Percentiles rank a stretch among this genome's conserved stretches.
phyloP scores from a whole-genome alignment of 108 stramenopile species.

The Nannochloropsis granulata region DNA sequence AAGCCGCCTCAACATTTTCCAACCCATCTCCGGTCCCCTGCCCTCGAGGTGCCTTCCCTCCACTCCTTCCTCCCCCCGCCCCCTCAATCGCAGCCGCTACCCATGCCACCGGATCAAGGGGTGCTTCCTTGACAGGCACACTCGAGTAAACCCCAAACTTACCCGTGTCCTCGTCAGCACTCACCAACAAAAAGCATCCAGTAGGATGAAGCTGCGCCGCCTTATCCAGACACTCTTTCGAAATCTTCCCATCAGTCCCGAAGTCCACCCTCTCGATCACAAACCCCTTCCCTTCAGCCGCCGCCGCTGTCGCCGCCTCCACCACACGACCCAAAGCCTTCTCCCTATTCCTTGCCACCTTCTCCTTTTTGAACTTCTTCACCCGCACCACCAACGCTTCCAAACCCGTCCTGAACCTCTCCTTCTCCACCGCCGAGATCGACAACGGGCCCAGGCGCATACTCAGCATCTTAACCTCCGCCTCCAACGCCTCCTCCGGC shows the following conservation, averaged over 20 bases:
- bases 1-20: background rate
- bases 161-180: conserved; percentile 52
- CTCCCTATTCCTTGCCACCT: conserved; percentile 38
- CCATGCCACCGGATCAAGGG: conserved; percentile 77
- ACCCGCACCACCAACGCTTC: conserved; percentile 56
- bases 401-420: conserved; percentile 49
- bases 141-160: conserved; percentile 54
- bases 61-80: conserved; percentile 63
- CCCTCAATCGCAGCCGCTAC: conserved; percentile 55
- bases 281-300: conserved; percentile 42
- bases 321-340: background rate
- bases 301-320: conserved; percentile 27
- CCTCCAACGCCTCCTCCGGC: background rate
- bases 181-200: conserved; percentile 59
- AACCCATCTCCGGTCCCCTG: background rate
- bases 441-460: conserved; percentile 42
- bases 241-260: conserved; percentile 74
- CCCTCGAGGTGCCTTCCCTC: conserved; percentile 49
- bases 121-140: conserved; percentile 52
- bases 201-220: conserved; percentile 63
- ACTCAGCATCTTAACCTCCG: conserved; percentile 12
- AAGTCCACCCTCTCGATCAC: conserved; percentile 73
- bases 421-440: conserved; percentile 53
- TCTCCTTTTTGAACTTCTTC: conserved; percentile 45
- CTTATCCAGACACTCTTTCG: conserved; percentile 57